Base-by-base conservation (phyloP, 768 basidiomycete species). In the Lentinula lateritia region DNA sequence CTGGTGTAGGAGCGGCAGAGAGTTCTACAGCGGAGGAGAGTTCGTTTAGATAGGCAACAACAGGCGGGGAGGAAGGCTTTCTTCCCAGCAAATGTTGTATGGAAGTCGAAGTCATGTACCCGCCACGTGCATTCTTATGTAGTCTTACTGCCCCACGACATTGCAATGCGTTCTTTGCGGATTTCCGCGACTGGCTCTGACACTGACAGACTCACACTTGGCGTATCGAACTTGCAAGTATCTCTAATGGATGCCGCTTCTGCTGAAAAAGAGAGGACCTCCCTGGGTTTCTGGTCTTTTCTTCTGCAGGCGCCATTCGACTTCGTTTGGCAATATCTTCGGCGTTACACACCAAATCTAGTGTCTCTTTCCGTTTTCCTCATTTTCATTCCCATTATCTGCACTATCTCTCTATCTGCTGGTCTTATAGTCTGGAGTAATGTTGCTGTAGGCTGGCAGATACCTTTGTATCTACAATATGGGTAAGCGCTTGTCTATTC, bases 371-470 rank as follows among this genome's bases (percentile, higher is more conserved):
- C 82, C 28, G 82, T 91, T 34, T 89, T 79, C 70, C 67, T 83
- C 4, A 70, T 83, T 28, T 75, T 89, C 43, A 73, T 92, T 45
- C 92, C 92, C 4, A 67, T 91, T 1, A 66, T 89, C 35, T 65
- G 85, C 36, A 67, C 84, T 65, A 71, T 89, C 5, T 90, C 92
- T 10, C 63, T 83, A 15, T 79, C 81, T 63, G 87, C 91, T 8
- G 92, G 92, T 2, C 85, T 82, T 75, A 72, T 85, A 54, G 89
- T 93, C 3, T 92, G 91, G 89, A 84, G 76, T 64, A 88, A 76
- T 65, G 77, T 86, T 5, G 87, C 90, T 12, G 80, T 84, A 5
- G 80, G 83, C 36, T 94, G 92, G 92, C 78, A 86, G 62, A 72
- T 80, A 10, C 81, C 85, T 13, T 62, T 92, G 20, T 84, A 86